Evolutionary conservation across 192 early-diverging fungal genomes (phyloP).

Genomic region (Coemansia asiatica): DNA sequence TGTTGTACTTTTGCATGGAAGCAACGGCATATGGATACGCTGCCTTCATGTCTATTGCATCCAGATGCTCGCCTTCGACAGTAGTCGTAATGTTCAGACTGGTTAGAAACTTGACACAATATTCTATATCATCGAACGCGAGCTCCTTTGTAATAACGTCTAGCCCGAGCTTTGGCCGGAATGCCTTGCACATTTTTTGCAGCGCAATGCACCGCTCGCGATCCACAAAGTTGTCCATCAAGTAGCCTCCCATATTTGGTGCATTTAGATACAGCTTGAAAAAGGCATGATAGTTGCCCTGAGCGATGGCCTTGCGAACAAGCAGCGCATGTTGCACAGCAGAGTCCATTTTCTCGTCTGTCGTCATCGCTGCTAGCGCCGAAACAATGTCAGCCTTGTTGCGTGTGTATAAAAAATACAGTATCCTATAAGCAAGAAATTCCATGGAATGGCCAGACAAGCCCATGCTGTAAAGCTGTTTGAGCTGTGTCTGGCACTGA

Average conservation of each 20-base stretch:
- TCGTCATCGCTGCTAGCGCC: slow-evolving; percentile 72
- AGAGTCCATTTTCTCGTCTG: slow-evolving; percentile 61
- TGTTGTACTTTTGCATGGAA: slow-evolving; percentile 62
- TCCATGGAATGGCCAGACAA: slow-evolving; percentile 79
- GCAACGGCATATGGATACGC: slow-evolving; percentile 56
- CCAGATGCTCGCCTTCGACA: slow-evolving; percentile 24
- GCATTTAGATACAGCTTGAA: slow-evolving; percentile 76
- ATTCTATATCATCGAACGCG: slow-evolving; percentile 59
- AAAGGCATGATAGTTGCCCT: slow-evolving; percentile 82
- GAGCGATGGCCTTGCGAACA: slow-evolving; percentile 77
- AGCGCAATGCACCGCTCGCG: slow-evolving; percentile 82
- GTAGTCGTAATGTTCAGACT: slow-evolving; percentile 37
- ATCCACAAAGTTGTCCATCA: slow-evolving; percentile 91
- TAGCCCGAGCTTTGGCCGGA: slow-evolving; percentile 31
- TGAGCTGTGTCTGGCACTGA: slow-evolving; percentile 94
- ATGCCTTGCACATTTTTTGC: slow-evolving; percentile 76
- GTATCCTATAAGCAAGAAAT: slow-evolving; percentile 89
- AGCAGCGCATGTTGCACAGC: slow-evolving; percentile 78
- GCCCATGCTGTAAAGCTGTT: slow-evolving; percentile 75
- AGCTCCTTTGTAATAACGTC: slow-evolving; percentile 64
- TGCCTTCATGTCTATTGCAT: slow-evolving; percentile 60
- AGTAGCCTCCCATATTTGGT: slow-evolving; percentile 84
- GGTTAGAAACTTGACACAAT: slow-evolving; percentile 58
- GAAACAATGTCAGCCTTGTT: slow-evolving; percentile 86
- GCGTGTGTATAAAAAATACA: slow-evolving; percentile 85